Percentiles rank a stretch among this genome's conserved stretches.
Evolutionary conservation across 2,329 filamentous ascomycete species (phyloP).

Genomic region (Trichoderma atrobrunneum): DNA sequence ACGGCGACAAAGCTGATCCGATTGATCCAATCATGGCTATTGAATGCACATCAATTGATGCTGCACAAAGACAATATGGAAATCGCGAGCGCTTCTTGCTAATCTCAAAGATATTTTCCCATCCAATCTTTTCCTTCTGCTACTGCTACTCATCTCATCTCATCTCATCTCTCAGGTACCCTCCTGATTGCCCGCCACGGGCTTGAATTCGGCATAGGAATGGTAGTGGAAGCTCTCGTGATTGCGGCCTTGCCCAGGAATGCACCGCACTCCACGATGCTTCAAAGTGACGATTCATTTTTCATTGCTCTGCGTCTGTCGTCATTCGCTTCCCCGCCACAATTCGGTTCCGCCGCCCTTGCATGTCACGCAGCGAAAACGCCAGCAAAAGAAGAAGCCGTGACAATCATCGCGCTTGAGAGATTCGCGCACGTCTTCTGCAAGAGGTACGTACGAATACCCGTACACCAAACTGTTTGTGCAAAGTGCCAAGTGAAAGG

Average conservation of each 20-base stretch:
- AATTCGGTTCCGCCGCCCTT: background rate
- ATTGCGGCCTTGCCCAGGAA: background rate
- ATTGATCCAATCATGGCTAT: background rate
- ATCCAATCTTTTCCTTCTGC: background rate
- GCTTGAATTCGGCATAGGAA: background rate
- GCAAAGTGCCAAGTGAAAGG: background rate
- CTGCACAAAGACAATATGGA: background rate
- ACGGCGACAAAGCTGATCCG: background rate
- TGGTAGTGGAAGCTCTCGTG: background rate
- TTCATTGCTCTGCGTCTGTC: background rate
- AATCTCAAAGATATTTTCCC: background rate
- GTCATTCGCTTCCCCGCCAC: constrained; percentile 11
- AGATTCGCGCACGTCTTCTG: background rate
- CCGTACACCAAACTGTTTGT: background rate
- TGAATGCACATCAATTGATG: background rate
- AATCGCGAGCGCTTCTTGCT: background rate
- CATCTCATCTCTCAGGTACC: background rate
- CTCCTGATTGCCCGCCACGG: background rate
- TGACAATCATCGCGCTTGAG: background rate
- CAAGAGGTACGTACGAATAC: background rate
- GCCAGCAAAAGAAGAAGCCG: background rate
- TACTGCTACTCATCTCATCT: too few relatives aligned
- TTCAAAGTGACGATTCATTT: background rate
- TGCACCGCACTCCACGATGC: constrained; percentile 4
- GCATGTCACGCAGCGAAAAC: background rate